These are phyloP conservation scores for Podaxis mareebaensis DNA, from an alignment of 768 basidiomycete genomes.

Conservation along the genomic window DNA sequence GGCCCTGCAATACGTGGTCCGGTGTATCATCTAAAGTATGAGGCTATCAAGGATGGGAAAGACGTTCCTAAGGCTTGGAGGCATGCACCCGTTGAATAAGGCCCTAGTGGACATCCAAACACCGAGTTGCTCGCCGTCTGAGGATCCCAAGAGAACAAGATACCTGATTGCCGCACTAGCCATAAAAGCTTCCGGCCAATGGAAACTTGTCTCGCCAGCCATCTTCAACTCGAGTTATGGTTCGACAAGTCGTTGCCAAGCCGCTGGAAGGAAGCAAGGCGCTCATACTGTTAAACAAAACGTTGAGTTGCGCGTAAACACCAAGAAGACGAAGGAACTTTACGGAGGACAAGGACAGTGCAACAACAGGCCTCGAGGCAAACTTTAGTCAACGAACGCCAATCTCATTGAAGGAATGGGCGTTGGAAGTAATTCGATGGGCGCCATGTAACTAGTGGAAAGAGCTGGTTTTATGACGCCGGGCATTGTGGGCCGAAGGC, in stretches of 20 bases:
- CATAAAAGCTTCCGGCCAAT: background rate
- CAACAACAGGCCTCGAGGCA: background rate
- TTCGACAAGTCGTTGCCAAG: background rate
- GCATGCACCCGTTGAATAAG: background rate
- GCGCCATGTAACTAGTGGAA: background rate
- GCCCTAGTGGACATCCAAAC: background rate
- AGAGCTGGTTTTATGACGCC: background rate
- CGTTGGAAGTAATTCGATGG: background rate
- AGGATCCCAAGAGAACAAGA: background rate
- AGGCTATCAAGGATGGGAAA: background rate
- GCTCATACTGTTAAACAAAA: background rate
- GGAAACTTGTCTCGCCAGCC: no score
- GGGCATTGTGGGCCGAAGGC: background rate
- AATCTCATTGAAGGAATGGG: background rate
- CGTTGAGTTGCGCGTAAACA: background rate
- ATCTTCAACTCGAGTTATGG: no score
- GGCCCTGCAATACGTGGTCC: background rate
- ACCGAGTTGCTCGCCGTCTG: background rate
- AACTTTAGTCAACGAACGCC: background rate
- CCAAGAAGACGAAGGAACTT: background rate
- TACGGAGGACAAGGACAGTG: background rate
- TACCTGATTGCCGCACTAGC: background rate
- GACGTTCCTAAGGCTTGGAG: background rate
- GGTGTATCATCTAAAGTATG: background rate
- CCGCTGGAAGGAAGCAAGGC: background rate